These are phyloP conservation scores for Leucoagaricus sp. DNA, from an alignment of 1,284 basidiomycete genomes.

Conservation along the genomic window DNA sequence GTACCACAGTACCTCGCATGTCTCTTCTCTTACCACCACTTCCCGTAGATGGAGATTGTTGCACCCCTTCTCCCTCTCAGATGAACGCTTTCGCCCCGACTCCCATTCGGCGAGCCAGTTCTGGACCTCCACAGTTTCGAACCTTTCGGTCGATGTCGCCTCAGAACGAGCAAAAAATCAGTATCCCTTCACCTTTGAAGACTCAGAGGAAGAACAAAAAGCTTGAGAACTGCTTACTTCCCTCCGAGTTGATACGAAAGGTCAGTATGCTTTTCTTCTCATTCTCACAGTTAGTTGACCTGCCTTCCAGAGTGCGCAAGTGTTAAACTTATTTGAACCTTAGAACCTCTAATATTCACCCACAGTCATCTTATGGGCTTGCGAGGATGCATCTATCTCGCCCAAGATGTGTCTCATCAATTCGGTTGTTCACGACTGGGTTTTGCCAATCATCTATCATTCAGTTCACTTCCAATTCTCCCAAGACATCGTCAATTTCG, in stretches of 20 bases:
- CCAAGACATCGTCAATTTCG: constrained; percentile 28
- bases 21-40: neutral
- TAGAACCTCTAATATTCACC: neutral
- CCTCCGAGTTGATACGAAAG: constrained; percentile 23
- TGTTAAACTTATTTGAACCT: neutral
- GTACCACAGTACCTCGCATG: neutral
- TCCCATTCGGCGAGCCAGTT: neutral
- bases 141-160: neutral
- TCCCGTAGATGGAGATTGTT: neutral
- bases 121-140: neutral
- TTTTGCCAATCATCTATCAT: constrained; percentile 34
- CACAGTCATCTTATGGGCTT: constrained; percentile 26
- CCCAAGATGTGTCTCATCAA: constrained; percentile 28
- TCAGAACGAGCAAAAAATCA: neutral
- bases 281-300: neutral
- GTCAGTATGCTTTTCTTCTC: constrained; percentile 7
- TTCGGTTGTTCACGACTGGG: constrained; percentile 28
- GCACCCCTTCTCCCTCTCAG: neutral
- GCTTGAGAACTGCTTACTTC: constrained; percentile 1
- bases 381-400: constrained; percentile 16
- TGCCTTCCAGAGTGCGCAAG: constrained; percentile 4
- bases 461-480: constrained; percentile 31
- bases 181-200: neutral
- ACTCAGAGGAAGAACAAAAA: neutral
- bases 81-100: neutral